These are phyloP conservation scores for Cafeteria roenbergensis DNA, from an alignment of 108 stramenopile species.

Conservation along the genomic window DNA sequence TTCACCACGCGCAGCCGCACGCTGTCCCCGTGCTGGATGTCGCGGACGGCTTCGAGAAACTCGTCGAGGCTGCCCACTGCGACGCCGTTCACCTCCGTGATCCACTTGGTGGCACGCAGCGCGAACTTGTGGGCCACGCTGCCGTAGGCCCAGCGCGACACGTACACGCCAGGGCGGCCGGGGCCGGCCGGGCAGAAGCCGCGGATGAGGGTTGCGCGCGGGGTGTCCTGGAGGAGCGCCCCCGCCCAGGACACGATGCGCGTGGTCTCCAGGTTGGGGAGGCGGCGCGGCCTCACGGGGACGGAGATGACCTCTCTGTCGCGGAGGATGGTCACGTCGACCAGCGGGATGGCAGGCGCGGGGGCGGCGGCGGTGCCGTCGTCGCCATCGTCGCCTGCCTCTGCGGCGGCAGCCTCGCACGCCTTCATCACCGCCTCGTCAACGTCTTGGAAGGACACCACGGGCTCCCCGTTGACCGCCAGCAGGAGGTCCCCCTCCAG, in stretches of 20 bases:
- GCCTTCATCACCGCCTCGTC: neutral
- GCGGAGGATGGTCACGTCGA: neutral
- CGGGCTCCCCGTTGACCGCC: neutral
- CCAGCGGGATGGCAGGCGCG: too few relatives aligned
- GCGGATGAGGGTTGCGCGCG: neutral
- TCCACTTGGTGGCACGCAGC: conserved; percentile 2
- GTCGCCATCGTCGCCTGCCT: too few relatives aligned
- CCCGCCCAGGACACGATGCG: neutral
- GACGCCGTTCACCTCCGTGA: neutral
- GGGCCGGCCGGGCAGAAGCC: conserved; percentile 1
- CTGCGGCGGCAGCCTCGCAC: too few relatives aligned
- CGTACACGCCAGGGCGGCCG: neutral
- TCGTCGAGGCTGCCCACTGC: neutral
- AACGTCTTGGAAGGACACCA: neutral
- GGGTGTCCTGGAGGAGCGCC: neutral
- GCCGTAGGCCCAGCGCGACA: neutral
- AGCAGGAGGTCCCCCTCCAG: neutral
- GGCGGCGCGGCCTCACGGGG: neutral
- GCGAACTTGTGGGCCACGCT: neutral
- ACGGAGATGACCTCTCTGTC: neutral
- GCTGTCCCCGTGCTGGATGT: neutral
- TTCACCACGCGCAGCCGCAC: neutral
- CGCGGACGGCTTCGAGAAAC: neutral
- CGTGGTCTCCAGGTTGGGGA: neutral
- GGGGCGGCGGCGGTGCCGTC: too few relatives aligned